phyloP scores from a whole-genome alignment of 2,329 filamentous ascomycete species.

The Phialophora tarda region DNA sequence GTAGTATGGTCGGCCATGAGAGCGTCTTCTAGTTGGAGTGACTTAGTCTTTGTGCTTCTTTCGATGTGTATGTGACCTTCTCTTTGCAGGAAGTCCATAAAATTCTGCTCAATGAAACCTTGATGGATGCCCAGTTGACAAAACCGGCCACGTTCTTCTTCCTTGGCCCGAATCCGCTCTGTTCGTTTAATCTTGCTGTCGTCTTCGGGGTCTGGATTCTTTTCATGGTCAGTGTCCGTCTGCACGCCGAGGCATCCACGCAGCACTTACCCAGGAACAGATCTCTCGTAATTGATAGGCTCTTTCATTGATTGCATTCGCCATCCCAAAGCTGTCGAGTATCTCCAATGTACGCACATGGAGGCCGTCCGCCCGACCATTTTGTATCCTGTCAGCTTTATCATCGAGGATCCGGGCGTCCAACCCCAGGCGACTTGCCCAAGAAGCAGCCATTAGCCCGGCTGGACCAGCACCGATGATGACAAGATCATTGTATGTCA shows the following conservation, averaged over 20 bases:
- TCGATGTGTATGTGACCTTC: constrained; percentile 40
- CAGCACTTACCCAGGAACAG: constrained; percentile 49
- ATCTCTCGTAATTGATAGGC: constrained; percentile 72
- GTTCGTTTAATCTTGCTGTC: constrained; percentile 61
- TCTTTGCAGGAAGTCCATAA: constrained; percentile 62
- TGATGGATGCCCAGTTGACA: constrained; percentile 72
- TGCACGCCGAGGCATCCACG: background rate
- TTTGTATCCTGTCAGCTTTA: constrained; percentile 44
- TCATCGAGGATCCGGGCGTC: constrained; percentile 57
- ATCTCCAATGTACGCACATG: constrained; percentile 73
- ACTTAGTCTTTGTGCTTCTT: constrained; percentile 54
- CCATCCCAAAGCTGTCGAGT: constrained; percentile 72
- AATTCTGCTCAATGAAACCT: constrained; percentile 71
- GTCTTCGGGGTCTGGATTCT: constrained; percentile 61
- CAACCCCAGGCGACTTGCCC: constrained; percentile 56
- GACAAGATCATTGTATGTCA: constrained; percentile 51
- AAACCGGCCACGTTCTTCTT: constrained; percentile 65
- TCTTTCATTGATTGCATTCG: constrained; percentile 67
- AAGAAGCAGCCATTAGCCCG: constrained; percentile 54
- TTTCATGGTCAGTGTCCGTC: background rate
- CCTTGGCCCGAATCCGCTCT: constrained; percentile 67
- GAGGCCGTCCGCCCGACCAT: constrained; percentile 59
- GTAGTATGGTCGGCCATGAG: constrained; percentile 57
- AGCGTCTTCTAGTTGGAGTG: constrained; percentile 47
- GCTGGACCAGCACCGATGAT: constrained; percentile 59